These are phyloP conservation scores for Dactylellina haptotyla DNA, from an alignment of 2,329 filamentous ascomycete species.

Conservation along the genomic window DNA sequence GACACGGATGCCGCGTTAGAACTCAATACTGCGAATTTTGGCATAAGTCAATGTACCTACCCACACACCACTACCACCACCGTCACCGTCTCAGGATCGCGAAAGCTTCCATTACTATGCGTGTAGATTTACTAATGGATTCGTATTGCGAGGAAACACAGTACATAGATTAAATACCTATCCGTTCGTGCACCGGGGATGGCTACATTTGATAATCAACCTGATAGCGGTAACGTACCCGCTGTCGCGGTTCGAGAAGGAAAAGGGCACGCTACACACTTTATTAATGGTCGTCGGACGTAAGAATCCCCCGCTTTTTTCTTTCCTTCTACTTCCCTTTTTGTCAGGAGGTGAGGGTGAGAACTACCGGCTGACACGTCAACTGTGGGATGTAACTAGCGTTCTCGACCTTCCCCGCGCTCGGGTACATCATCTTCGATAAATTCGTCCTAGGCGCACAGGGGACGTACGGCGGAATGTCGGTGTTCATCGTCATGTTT, in stretches of 20 bases:
- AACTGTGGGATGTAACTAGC: conserved; percentile 63
- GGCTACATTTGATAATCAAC: conserved; percentile 84
- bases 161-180: conserved; percentile 95
- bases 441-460: conserved; percentile 71
- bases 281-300: conserved; percentile 88
- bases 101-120: too few species aligned
- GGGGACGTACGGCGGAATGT: conserved; percentile 68
- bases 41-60: conserved; percentile 40
- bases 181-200: conserved; percentile 82
- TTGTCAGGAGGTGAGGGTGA: neutral
- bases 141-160: conserved; percentile 61
- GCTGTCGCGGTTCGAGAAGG: conserved; percentile 89
- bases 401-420: conserved; percentile 81
- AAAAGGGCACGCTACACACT: conserved; percentile 90
- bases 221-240: conserved; percentile 83
- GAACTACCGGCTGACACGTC: conserved; percentile 26
- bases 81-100: too few species aligned
- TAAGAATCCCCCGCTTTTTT: conserved; percentile 64
- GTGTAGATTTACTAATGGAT: neutral
- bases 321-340: conserved; percentile 8
- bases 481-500: conserved; percentile 83
- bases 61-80: neutral
- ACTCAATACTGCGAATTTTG: conserved; percentile 26
- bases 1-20: conserved; percentile 31
- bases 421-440: conserved; percentile 83